Evolutionary conservation across 1,284 basidiomycete genomes (phyloP), one percentile per base, ranked within the genome.

Genomic region (Cryptococcus amylolentus): DNA sequence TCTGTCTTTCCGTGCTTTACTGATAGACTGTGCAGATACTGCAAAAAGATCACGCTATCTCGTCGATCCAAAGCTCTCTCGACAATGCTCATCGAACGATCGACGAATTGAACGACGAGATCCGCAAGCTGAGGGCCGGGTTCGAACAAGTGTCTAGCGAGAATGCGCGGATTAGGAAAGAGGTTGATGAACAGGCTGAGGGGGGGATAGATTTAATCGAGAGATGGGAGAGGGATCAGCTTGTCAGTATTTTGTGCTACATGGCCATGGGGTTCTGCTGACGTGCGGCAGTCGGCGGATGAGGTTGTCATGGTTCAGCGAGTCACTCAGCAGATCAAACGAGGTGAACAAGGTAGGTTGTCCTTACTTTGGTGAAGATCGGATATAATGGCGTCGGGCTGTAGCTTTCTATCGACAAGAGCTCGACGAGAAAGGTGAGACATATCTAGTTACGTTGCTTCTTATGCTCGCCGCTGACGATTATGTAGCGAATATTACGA

Each of bases 221-320:
- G 40, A n/a, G 50, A 28, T 51, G 50, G 50, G 28, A 51, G 39
- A 42, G 26, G 18, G 42, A 51, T 27, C n/a, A 51, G 40, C 39
- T 42, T 26, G 50, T 51, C 2, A 35, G 50, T 51, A 4, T 6
- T 2, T 6, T 2, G 10, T 10, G 27, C 13, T 31, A 18, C n/a
- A 27, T 26, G 6, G 5, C 5, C 4, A n/a, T n/a, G 23, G 46
- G 28, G 28, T 26, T 9, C 1, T 27, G 14, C 46, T 37, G 26
- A 48, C 14, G 9, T 12, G 7, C 3, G 14, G 18, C 7, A 50
- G 49, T 18, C 35, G 4, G 23, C 35, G 10, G 42, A 44, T 20
- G 31, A 52, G 50, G 16, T 16, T 20, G 28, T 42, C 23, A 14
- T 39, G 49, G 50, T 52, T 6, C 40, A 52, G 50, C 42, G 42